Evolutionary conservation across 2,329 filamentous ascomycete species (phyloP).

Genomic region (Arthroderma uncinatum): DNA sequence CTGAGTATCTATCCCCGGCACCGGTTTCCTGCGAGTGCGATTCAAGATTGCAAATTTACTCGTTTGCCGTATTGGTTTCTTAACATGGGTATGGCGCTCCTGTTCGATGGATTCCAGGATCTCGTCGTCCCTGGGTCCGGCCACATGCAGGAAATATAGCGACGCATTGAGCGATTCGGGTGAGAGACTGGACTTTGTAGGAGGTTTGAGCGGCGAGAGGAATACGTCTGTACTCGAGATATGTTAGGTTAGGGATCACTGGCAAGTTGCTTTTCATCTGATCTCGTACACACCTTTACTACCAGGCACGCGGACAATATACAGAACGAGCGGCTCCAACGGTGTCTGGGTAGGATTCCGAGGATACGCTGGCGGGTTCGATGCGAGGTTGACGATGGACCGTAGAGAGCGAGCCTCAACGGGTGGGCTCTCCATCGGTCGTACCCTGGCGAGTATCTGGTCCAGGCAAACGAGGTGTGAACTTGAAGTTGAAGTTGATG

Average conservation of each 20-base stretch:
- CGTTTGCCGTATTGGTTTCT: constrained; percentile 3
- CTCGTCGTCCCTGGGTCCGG: constrained; percentile 48
- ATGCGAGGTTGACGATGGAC: constrained; percentile 65
- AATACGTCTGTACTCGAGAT: constrained; percentile 58
- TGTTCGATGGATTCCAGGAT: constrained; percentile 31
- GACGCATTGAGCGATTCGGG: constrained; percentile 75
- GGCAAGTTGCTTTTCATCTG: not conserved
- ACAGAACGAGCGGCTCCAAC: constrained; percentile 65
- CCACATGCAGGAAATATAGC: constrained; percentile 82
- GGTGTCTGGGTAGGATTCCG: constrained; percentile 59
- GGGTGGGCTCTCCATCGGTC: constrained; percentile 1
- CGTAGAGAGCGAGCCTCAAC: constrained; percentile 76
- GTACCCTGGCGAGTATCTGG: not conserved
- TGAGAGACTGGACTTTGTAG: constrained; percentile 70
- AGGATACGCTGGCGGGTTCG: constrained; percentile 77
- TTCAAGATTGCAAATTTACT: constrained; percentile 22
- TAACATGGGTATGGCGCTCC: constrained; percentile 17
- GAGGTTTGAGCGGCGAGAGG: constrained; percentile 80
- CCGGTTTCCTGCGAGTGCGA: constrained; percentile 31
- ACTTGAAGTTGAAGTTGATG: too few species aligned
- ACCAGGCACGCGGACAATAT: constrained; percentile 87
- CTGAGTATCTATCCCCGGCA: constrained; percentile 17
- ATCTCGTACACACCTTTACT: constrained; percentile 50
- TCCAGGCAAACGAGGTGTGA: too few species aligned
- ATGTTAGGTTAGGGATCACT: not conserved